phyloP scores from a whole-genome alignment of 2,329 filamentous ascomycete genomes.

The Thelonectria olida region DNA sequence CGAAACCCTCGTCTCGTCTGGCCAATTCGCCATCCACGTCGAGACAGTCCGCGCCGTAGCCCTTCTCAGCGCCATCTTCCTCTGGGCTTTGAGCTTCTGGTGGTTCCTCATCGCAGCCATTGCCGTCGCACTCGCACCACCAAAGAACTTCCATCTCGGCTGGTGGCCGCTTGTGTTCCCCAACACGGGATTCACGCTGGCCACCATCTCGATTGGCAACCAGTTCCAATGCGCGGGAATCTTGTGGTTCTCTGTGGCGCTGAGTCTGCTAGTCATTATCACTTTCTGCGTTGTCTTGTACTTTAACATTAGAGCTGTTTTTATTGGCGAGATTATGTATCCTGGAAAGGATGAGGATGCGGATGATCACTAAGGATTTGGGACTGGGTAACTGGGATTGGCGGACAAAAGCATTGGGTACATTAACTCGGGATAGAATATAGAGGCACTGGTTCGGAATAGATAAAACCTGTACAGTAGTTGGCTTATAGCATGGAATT shows the following conservation, averaged over 20 bases:
- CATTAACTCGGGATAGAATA: neutral
- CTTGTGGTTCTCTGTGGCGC: slow-evolving; percentile 58
- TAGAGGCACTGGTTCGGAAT: neutral
- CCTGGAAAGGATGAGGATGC: slow-evolving; percentile 64
- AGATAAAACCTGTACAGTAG: neutral
- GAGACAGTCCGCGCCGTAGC: slow-evolving; percentile 57
- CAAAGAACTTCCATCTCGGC: slow-evolving; percentile 65
- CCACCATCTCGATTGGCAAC: slow-evolving; percentile 63
- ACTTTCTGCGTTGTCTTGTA: slow-evolving; percentile 56
- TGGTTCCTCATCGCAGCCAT: slow-evolving; percentile 59
- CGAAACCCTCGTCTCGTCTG: slow-evolving; percentile 54
- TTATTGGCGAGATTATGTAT: slow-evolving; percentile 64
- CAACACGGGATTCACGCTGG: slow-evolving; percentile 67
- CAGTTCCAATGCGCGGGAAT: slow-evolving; percentile 56
- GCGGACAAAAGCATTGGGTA: neutral
- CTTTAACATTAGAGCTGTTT: slow-evolving; percentile 56
- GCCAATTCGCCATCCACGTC: slow-evolving; percentile 53
- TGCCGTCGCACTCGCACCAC: slow-evolving; percentile 48
- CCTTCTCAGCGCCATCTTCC: slow-evolving; percentile 60
- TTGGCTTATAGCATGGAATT: too few relatives aligned
- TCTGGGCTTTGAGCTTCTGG: slow-evolving; percentile 72
- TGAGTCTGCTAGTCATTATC: slow-evolving; percentile 56
- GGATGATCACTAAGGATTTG: slow-evolving; percentile 51
- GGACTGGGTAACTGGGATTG: neutral
- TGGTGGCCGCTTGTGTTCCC: slow-evolving; percentile 74